Evolutionary conservation across 805 yeast genomes (phyloP).

Genomic region (Lipomyces kockii): DNA sequence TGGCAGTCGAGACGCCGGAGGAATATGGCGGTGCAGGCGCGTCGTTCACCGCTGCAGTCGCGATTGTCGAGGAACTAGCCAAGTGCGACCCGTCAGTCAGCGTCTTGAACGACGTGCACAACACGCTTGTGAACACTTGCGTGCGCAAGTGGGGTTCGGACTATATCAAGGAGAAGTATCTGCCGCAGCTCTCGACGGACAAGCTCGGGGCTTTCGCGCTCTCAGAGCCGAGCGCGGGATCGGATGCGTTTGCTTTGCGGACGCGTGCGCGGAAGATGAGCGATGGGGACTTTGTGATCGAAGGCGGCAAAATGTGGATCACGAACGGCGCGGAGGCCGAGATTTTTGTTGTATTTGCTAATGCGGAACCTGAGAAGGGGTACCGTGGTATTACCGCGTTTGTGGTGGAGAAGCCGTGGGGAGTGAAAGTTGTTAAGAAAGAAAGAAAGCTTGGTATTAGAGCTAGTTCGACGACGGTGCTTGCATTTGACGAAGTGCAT

Average conservation of each 20-base stretch:
- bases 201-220: constrained; percentile 50
- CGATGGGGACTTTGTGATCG: constrained; percentile 49
- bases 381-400: constrained; percentile 54
- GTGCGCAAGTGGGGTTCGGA: constrained; percentile 49
- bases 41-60: constrained; percentile 51
- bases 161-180: constrained; percentile 46
- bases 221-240: constrained; percentile 51
- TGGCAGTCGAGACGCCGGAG: constrained; percentile 56
- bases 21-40: constrained; percentile 54
- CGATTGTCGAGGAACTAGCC: constrained; percentile 53
- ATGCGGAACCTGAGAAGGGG: constrained; percentile 49
- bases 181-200: constrained; percentile 48
- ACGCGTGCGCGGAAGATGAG: constrained; percentile 47
- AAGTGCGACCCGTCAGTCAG: constrained; percentile 52
- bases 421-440: constrained; percentile 51
- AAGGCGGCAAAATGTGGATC: constrained; percentile 55
- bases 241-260: constrained; percentile 52
- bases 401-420: constrained; percentile 50
- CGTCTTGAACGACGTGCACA: constrained; percentile 53
- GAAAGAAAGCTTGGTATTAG: constrained; percentile 52
- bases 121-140: constrained; percentile 51
- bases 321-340: constrained; percentile 53
- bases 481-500: constrained; percentile 49
- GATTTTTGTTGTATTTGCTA: constrained; percentile 50
- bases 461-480: constrained; percentile 52